Conservation (phyloP, 2,329 filamentous ascomycete genomes). For the Talaromyces sp. region DNA sequence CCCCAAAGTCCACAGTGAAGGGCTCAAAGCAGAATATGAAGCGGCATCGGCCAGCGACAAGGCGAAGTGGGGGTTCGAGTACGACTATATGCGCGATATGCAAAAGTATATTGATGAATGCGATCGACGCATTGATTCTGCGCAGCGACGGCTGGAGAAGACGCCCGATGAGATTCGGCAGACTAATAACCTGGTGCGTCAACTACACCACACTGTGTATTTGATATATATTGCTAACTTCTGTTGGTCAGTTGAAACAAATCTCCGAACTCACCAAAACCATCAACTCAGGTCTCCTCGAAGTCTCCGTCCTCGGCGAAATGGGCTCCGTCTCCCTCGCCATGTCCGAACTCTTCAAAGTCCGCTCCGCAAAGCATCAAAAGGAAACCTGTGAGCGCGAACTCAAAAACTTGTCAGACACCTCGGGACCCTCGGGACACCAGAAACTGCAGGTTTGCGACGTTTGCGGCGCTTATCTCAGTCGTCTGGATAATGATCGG, state of each 20-base stretch:
- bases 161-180: constrained; percentile 96
- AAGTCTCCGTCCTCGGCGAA: constrained; percentile 82
- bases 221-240: neutral
- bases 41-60: constrained; percentile 66
- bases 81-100: constrained; percentile 94
- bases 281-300: constrained; percentile 77
- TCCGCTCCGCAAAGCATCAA: constrained; percentile 72
- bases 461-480: constrained; percentile 93
- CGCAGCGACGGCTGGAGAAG: constrained; percentile 89
- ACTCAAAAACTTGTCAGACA: constrained; percentile 85
- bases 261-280: constrained; percentile 77
- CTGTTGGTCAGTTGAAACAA: constrained; percentile 60
- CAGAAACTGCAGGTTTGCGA: constrained; percentile 99
- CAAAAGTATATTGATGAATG: constrained; percentile 97
- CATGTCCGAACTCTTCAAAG: constrained; percentile 81
- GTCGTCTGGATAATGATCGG: constrained; percentile 87
- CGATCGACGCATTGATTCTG: constrained; percentile 86
- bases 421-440: constrained; percentile 86
- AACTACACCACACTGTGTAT: neutral
- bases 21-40: constrained; percentile 85
- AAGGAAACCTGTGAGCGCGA: constrained; percentile 84
- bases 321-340: constrained; percentile 75
- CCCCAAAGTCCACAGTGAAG: constrained; percentile 81
- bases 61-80: constrained; percentile 83
- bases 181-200: constrained; percentile 71